Conservation (phyloP, 805 yeast genomes). For the Yarrowia bubula region DNA sequence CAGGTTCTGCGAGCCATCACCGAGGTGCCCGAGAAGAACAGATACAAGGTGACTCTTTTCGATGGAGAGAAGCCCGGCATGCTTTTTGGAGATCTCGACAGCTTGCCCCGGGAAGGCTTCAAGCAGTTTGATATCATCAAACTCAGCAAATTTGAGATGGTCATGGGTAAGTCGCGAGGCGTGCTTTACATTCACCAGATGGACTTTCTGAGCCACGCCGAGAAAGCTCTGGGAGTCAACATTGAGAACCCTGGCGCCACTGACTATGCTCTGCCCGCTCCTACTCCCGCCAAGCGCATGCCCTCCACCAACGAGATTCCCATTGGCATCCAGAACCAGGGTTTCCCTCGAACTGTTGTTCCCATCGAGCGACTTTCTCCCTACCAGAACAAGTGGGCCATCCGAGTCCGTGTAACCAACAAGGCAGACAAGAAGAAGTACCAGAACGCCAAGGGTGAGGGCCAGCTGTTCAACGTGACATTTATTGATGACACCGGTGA, state of each 20-base stretch:
- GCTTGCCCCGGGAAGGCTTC: background rate
- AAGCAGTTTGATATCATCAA: background rate
- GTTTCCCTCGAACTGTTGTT: slow-evolving; percentile 45
- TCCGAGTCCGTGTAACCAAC: slow-evolving; percentile 85
- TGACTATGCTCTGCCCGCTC: background rate
- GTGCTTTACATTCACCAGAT: slow-evolving; percentile 4
- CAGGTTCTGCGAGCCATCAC: background rate
- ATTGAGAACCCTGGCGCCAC: background rate
- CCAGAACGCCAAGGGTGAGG: slow-evolving; percentile 83
- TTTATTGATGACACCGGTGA: slow-evolving; percentile 93
- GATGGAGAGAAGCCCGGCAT: background rate
- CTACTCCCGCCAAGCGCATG: slow-evolving; percentile 1
- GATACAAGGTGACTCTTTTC: background rate
- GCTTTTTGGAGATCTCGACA: background rate
- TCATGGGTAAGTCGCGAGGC: slow-evolving; percentile 7
- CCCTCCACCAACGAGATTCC: slow-evolving; percentile 22
- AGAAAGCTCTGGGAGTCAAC: slow-evolving; percentile 10
- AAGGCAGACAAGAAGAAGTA: slow-evolving; percentile 86
- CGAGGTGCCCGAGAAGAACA: background rate
- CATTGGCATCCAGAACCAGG: slow-evolving; percentile 8
- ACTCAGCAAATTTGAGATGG: slow-evolving; percentile 4
- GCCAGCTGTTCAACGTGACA: slow-evolving; percentile 83
- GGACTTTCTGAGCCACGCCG: slow-evolving; percentile 9
- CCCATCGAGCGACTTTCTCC: slow-evolving; percentile 90
- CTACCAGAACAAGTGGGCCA: slow-evolving; percentile 85